Evolutionary conservation across 2,329 filamentous ascomycete genomes (phyloP).

Genomic region (Xylariaceae sp.): DNA sequence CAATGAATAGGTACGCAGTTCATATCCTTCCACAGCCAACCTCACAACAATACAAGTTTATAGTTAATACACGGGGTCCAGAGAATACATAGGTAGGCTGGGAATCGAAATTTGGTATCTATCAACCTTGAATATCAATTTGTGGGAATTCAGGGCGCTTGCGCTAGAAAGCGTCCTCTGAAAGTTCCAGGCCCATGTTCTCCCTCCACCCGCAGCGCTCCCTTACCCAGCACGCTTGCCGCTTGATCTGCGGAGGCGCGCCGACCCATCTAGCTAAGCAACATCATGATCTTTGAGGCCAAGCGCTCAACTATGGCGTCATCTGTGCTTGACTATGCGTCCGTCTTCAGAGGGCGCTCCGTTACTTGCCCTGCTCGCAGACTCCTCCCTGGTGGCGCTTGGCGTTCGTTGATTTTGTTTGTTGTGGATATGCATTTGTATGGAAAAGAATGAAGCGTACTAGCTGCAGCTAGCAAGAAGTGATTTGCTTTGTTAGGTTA

Average conservation of each 20-base stretch:
- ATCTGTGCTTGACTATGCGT: constrained; percentile 9
- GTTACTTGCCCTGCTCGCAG: constrained; percentile 11
- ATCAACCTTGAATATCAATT: constrained; percentile 21
- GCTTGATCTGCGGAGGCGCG: constrained; percentile 2
- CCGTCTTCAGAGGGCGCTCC: constrained; percentile 5
- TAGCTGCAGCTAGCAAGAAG: constrained; percentile 3
- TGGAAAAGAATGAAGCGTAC: constrained; percentile 8
- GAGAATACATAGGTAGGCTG: neutral
- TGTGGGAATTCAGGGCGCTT: constrained; percentile 11
- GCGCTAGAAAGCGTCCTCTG: constrained; percentile 6
- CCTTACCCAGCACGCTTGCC: constrained; percentile 8
- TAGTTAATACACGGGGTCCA: neutral
- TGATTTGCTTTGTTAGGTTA: no score
- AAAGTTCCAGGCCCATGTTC: constrained; percentile 7
- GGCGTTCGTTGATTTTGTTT: constrained; percentile 4
- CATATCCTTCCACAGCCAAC: neutral
- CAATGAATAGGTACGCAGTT: neutral
- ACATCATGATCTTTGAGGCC: constrained; percentile 13
- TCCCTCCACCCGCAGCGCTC: constrained; percentile 1
- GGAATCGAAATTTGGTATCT: constrained; percentile 13
- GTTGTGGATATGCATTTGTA: constrained; percentile 9
- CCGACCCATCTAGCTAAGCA: constrained; percentile 11
- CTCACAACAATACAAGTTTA: neutral
- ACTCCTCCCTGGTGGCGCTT: constrained; percentile 1
- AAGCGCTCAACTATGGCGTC: constrained; percentile 7